Conservation (phyloP, 345 rosid species). For the Eucalyptus cloeziana region DNA sequence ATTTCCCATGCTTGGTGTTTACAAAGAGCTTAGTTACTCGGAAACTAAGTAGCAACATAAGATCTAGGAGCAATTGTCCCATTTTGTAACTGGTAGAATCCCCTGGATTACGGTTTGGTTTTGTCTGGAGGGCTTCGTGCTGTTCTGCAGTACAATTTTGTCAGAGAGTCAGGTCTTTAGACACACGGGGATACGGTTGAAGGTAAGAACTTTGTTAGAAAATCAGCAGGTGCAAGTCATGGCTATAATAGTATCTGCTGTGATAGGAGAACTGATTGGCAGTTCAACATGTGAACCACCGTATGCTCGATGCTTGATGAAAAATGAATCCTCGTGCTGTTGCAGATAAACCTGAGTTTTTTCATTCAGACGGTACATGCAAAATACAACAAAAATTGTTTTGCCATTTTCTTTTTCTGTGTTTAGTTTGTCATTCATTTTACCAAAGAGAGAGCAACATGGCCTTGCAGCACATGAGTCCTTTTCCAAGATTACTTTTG, state of each 20-base stretch:
- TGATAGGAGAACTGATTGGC: not conserved
- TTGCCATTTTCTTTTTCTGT: not conserved
- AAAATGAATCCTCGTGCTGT: not conserved
- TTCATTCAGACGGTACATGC: not conserved
- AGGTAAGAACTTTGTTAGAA: not conserved
- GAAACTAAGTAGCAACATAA: constrained; percentile 7
- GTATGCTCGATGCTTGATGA: not conserved
- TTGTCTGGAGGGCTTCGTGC: not conserved
- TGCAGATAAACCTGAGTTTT: not conserved
- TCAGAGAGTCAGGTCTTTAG: not conserved
- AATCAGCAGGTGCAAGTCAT: not conserved
- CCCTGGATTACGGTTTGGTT: not conserved
- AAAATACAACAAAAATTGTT: not conserved
- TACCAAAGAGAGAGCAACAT: not conserved
- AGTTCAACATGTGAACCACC: not conserved
- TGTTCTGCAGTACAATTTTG: not conserved
- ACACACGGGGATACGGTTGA: not conserved
- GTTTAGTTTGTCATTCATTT: not conserved
- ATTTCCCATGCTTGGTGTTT: constrained; percentile 59
- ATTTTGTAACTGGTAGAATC: not conserved
- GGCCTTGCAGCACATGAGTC: not conserved
- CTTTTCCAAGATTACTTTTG: not conserved
- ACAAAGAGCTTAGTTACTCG: constrained; percentile 23
- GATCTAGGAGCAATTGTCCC: not conserved
- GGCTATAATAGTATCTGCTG: not conserved